Base-by-base conservation (phyloP, 129 eudicot genomes). In the Pittosporum tobira region DNA sequence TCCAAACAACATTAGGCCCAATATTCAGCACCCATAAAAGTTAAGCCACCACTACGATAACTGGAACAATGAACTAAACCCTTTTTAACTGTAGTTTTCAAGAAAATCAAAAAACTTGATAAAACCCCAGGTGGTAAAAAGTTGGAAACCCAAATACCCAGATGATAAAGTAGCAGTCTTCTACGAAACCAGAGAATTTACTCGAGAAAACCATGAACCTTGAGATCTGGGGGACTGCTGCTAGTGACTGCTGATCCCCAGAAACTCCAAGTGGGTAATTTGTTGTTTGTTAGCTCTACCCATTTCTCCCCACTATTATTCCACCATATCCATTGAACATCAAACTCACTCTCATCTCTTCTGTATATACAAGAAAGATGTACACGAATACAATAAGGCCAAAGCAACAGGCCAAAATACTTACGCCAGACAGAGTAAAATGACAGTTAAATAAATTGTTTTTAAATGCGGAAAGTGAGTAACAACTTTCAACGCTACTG, bases 171-270 rank as follows among this genome's bases (percentile, higher is more conserved):
- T 24, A 38, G 56, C 73, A 28, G n/a, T 9, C 43, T 19, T 27
- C 7, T 30, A 15, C 16, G 45, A 27, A 48, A 62, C 59, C 62
- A 62, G 61, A 57, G 63, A 49, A 53, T 48, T 64, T 74, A 51
- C 58, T 56, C 46, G 71, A 71, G 44, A 57, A 49, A 74, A 38
- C 65, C 63, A 58, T 68, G 70, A 60, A 60, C 51, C 73, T 75
- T 55, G 84, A 75, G 84, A 85, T 82, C 78, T 79, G 76, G 48
- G 77, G n/a, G n/a, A n/a, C n/a, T n/a, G n/a, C n/a, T n/a, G n/a
- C n/a, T n/a, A n/a, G n/a, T n/a, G n/a, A 48, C 55, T 55, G 24
- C 42, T 53, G 47, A 69, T 70, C 74, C 80, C 69, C 65, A 73
- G 69, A 59, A 66, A 71, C 73, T 72, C 74, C 63, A 38, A 61